A percentile compares a stretch with the other conserved stretches of the same genome.
These are phyloP conservation scores for Dipteronia dyeriana DNA, from an alignment of 345 rosid genomes.

Conservation along the genomic window DNA sequence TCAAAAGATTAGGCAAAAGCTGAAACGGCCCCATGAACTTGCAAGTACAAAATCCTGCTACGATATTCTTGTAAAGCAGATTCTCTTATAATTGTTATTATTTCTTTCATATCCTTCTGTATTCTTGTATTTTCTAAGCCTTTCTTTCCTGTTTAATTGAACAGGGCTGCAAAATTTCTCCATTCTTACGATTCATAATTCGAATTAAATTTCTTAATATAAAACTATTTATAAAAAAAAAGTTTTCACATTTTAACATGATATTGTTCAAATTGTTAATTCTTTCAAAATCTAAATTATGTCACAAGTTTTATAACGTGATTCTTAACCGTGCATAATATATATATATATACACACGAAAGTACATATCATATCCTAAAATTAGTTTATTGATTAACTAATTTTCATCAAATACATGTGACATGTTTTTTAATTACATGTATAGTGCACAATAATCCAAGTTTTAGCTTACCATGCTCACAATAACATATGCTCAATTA, in stretches of 20 bases:
- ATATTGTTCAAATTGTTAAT: not conserved
- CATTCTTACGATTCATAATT: not conserved
- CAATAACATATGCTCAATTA: not conserved
- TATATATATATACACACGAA: too few relatives aligned
- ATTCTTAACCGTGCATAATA: too few relatives aligned
- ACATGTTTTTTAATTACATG: conserved; percentile 18
- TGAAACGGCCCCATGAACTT: conserved; percentile 12
- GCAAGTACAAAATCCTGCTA: conserved; percentile 22
- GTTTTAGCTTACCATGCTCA: not conserved
- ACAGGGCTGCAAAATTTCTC: not conserved
- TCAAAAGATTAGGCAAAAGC: conserved; percentile 24
- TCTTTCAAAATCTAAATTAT: not conserved
- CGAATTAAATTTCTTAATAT: too few relatives aligned
- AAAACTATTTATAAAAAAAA: too few relatives aligned
- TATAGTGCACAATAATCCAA: conserved; percentile 22
- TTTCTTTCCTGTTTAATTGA: not conserved
- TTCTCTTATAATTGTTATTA: not conserved
- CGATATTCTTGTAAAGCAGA: conserved; percentile 4
- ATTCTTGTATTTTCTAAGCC: not conserved
- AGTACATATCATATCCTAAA: not conserved
- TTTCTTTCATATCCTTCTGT: not conserved
- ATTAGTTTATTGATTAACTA: conserved; percentile 2
- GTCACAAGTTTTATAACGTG: not conserved
- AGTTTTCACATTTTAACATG: too few relatives aligned
- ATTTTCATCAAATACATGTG: conserved; percentile 29